Evolutionary conservation across 1,284 basidiomycete genomes (phyloP).

Genomic region (Boletellus sp.): DNA sequence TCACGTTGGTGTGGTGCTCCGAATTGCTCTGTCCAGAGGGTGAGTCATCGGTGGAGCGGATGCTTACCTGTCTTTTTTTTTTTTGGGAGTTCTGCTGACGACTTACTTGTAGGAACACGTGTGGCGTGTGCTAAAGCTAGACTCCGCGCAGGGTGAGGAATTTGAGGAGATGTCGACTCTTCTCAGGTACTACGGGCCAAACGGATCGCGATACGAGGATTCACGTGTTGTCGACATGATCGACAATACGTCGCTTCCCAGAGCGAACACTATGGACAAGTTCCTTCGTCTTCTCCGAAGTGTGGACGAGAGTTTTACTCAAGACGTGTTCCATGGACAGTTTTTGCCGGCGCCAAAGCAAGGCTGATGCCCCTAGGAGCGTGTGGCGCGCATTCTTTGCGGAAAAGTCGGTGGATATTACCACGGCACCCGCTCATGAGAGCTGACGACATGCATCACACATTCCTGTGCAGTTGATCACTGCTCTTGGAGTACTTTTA

Average conservation of each 20-base stretch:
- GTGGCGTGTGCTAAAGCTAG: conserved; percentile 47
- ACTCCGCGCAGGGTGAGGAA: conserved; percentile 42
- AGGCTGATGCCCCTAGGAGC: neutral
- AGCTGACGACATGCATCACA: conserved; percentile 2
- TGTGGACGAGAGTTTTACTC: conserved; percentile 37
- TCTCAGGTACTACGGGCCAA: conserved; percentile 52
- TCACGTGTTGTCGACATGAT: conserved; percentile 47
- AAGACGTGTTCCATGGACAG: conserved; percentile 7
- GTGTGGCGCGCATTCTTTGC: neutral
- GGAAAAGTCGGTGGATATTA: conserved; percentile 2
- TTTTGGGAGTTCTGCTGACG: conserved; percentile 3
- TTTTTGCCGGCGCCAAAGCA: neutral
- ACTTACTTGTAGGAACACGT: conserved; percentile 46
- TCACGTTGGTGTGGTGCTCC: conserved; percentile 35
- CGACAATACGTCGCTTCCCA: conserved; percentile 40
- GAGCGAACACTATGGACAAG: conserved; percentile 44
- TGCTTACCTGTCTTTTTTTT: neutral
- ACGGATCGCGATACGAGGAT: conserved; percentile 49
- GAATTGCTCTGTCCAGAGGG: conserved; percentile 34
- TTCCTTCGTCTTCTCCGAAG: conserved; percentile 47
- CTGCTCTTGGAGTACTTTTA: neutral
- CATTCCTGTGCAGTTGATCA: conserved; percentile 4
- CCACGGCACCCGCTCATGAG: conserved; percentile 1
- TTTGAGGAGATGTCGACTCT: conserved; percentile 51
- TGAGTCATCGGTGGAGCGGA: conserved; percentile 18